phyloP scores from a whole-genome alignment of 2,329 filamentous ascomycete species.

The Clarireedia homoeocarpa region DNA sequence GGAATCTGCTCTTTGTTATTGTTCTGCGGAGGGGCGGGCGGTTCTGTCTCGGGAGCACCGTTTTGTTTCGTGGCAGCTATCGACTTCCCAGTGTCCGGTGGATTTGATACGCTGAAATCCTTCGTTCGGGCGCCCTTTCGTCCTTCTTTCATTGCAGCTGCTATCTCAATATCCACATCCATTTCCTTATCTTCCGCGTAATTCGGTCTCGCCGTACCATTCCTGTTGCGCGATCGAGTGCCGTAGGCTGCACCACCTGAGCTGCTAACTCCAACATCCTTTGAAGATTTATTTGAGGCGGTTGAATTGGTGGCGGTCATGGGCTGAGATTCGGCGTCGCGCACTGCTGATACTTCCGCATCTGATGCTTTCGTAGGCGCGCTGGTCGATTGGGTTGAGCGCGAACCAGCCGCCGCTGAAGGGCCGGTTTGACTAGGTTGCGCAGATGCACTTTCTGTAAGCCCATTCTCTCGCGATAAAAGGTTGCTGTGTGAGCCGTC shows the following conservation, averaged over 20 bases:
- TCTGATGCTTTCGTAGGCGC: constrained; percentile 13
- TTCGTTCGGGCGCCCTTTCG: constrained; percentile 46
- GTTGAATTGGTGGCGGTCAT: constrained; percentile 42
- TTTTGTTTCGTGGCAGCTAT: constrained; percentile 34
- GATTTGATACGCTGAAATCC: constrained; percentile 4
- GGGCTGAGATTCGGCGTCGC: constrained; percentile 32
- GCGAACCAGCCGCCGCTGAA: constrained; percentile 7
- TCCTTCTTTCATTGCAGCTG: constrained; percentile 45
- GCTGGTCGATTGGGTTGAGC: constrained; percentile 2
- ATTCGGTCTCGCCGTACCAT: constrained; percentile 72
- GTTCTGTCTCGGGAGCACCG: constrained; percentile 24
- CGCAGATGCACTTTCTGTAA: constrained; percentile 9
- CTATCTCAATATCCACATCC: constrained; percentile 79
- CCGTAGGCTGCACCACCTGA: constrained; percentile 53
- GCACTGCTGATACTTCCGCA: constrained; percentile 11
- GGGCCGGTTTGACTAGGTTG: constrained; percentile 13
- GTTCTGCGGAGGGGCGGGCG: constrained; percentile 21
- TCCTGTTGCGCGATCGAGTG: constrained; percentile 87
- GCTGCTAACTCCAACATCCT: constrained; percentile 34
- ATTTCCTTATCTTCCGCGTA: constrained; percentile 92
- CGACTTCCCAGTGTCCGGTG: constrained; percentile 14
- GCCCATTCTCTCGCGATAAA: constrained; percentile 17
- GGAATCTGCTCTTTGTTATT: constrained; percentile 42
- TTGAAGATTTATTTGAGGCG: constrained; percentile 39
- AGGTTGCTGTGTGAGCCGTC: constrained; percentile 14